Percentiles rank a stretch among this genome's conserved stretches.
phyloP scores from a whole-genome alignment of 345 rosid species.

The Gossypium raimondii region DNA sequence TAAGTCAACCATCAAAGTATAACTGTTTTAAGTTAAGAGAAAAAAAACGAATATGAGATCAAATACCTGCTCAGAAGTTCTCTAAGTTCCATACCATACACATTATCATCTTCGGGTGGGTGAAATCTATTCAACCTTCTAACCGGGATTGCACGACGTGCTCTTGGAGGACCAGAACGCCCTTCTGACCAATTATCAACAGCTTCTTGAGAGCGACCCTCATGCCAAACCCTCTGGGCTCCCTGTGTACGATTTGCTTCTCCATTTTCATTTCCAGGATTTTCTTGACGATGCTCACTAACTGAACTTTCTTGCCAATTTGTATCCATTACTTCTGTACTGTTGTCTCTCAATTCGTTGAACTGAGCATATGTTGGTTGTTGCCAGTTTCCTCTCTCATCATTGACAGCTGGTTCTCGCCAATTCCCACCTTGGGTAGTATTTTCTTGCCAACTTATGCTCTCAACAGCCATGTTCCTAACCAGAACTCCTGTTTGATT shows the following conservation, averaged over 20 bases:
- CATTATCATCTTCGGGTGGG: slow-evolving; percentile 91
- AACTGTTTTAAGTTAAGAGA: neutral
- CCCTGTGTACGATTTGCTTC: slow-evolving; percentile 45
- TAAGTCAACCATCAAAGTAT: slow-evolving; percentile 5
- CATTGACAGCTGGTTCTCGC: slow-evolving; percentile 41
- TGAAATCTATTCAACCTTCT: slow-evolving; percentile 88
- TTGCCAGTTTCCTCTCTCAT: slow-evolving; percentile 52
- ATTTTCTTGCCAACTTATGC: slow-evolving; percentile 52
- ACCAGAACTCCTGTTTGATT: slow-evolving; percentile 40
- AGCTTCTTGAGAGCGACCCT: slow-evolving; percentile 47
- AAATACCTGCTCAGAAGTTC: slow-evolving; percentile 92
- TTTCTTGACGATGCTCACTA: slow-evolving; percentile 51
- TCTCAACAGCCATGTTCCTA: slow-evolving; percentile 34
- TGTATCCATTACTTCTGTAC: slow-evolving; percentile 48
- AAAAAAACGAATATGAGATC: neutral
- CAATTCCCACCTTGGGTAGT: slow-evolving; percentile 38
- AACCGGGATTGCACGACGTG: slow-evolving; percentile 52
- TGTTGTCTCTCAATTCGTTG: slow-evolving; percentile 45
- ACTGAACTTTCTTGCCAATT: slow-evolving; percentile 52
- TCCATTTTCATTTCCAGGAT: slow-evolving; percentile 35
- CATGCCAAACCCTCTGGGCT: slow-evolving; percentile 56
- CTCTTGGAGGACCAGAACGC: slow-evolving; percentile 59
- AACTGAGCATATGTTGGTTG: slow-evolving; percentile 38
- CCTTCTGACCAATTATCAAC: slow-evolving; percentile 58
- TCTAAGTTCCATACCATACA: slow-evolving; percentile 94